Evolutionary conservation across 345 rosid genomes (phyloP).

Genomic region (Eucalyptus guilfoylei): DNA sequence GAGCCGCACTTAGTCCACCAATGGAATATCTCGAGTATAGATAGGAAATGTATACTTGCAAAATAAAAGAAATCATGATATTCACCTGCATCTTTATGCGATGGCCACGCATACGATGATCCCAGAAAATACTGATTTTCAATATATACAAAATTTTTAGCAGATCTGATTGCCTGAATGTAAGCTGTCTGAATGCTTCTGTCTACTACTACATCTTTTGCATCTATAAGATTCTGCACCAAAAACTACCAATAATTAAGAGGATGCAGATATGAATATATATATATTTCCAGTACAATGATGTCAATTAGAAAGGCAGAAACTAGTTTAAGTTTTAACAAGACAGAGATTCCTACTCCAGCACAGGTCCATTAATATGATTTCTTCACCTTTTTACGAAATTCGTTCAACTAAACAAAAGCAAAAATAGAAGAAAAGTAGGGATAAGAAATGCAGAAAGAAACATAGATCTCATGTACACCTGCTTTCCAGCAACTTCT

Average conservation of each 20-base stretch:
- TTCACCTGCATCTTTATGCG: constrained; percentile 75
- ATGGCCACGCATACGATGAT: constrained; percentile 96
- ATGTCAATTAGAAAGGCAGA: not conserved
- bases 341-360: not conserved
- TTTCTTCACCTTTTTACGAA: not conserved
- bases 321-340: not conserved
- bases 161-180: constrained; percentile 95
- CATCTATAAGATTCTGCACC: constrained; percentile 62
- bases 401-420: not conserved
- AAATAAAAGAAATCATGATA: not conserved
- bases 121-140: constrained; percentile 99
- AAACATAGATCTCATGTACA: constrained; percentile 12
- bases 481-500: constrained; percentile 31
- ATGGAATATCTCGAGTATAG: not conserved
- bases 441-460: not conserved
- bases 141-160: constrained; percentile 87
- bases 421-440: not conserved
- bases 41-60: not conserved
- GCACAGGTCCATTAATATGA: not conserved
- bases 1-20: not conserved
- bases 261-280: not conserved
- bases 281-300: not conserved
- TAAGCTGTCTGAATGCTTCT: constrained; percentile 95
- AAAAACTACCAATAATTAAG: not conserved
- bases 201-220: constrained; percentile 69